These are phyloP conservation scores for Mucor circinelloides DNA, from an alignment of 371 early-diverging fungal genomes.

Conservation along the genomic window DNA sequence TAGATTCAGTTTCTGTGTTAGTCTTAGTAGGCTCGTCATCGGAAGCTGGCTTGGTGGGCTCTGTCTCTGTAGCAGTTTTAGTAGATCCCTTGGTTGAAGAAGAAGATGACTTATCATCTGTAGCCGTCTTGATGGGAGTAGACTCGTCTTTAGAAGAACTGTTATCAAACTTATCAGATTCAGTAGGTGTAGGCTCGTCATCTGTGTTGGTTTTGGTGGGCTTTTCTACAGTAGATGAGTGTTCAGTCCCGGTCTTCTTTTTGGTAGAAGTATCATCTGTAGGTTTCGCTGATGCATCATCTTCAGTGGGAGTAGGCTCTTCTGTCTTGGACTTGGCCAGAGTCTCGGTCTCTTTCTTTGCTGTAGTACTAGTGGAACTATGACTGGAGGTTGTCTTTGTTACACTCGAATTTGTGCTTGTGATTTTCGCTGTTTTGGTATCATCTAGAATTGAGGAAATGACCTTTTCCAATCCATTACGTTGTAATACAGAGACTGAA, in stretches of 20 bases:
- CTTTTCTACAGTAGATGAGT: slow-evolving; percentile 10
- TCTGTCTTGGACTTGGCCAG: background rate
- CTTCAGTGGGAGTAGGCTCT: background rate
- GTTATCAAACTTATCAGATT: background rate
- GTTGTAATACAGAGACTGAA: background rate
- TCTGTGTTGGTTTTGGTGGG: slow-evolving; percentile 11
- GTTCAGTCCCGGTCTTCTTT: background rate
- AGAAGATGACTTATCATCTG: background rate
- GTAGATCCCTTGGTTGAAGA: background rate
- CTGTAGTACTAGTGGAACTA: slow-evolving; percentile 9
- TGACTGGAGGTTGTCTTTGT: slow-evolving; percentile 7
- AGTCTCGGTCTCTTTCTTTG: background rate
- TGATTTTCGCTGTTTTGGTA: background rate
- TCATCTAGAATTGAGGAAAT: background rate
- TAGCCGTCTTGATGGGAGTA: slow-evolving; percentile 2
- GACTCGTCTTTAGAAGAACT: background rate
- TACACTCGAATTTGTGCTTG: slow-evolving; percentile 16
- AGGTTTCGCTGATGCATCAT: background rate
- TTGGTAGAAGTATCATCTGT: background rate
- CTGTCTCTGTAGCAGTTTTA: background rate
- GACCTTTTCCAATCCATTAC: slow-evolving; percentile 2
- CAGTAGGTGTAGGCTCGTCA: background rate
- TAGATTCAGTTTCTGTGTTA: background rate
- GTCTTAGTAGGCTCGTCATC: background rate
- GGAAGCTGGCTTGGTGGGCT: background rate